Evolutionary conservation across 768 basidiomycete genomes (phyloP), one percentile per base, ranked within the genome.

Genomic region (Erythrobasidium yunnanense): DNA sequence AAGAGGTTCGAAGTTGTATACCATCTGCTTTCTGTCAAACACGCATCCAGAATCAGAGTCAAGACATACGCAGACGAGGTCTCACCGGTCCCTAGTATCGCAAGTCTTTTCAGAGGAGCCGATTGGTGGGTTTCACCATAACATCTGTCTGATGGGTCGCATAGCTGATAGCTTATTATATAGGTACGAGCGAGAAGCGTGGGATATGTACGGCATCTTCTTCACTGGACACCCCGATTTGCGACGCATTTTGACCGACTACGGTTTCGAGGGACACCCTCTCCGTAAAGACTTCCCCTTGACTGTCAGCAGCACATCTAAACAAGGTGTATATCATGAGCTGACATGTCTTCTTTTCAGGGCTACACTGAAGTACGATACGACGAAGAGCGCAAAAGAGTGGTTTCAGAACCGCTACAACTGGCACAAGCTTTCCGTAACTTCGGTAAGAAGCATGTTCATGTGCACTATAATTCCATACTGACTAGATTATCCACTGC

Each of bases 331-430:
- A 11, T 11, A 42, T n/a, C 15, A 49, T 42, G 1, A 53, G 47
- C 38, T 27, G 22, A 1, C 45, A 0, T 54, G 1, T 23, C 15
- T 20, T 27, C 45, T 57, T 15, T 20, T 38, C 72, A 95, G 91
- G 95, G 95, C n/a, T 99, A 97, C 77, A 90, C 90, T 7, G 95
- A 99, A 77, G 82, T 97, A 42, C 87, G 95, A 45, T 99, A 97
- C 74, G 92, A 96, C 72, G 95, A 97, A 67, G 73, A 73, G 70
- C 70, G 71, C 68, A 72, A 71, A 67, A 70, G 71, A 17, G 72
- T 73, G 51, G 69, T 73, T 8, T 69, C 65, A 73, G 95, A 99
- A 76, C 95, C 95, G 34, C 81, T 99, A 51, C 95, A 99, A 75
- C 81, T 99, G 66, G 91, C 93, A 1, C 95, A 99, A 75, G 93